phyloP scores from a whole-genome alignment of 352 stramenopile species.

The Phytophthora europaea region DNA sequence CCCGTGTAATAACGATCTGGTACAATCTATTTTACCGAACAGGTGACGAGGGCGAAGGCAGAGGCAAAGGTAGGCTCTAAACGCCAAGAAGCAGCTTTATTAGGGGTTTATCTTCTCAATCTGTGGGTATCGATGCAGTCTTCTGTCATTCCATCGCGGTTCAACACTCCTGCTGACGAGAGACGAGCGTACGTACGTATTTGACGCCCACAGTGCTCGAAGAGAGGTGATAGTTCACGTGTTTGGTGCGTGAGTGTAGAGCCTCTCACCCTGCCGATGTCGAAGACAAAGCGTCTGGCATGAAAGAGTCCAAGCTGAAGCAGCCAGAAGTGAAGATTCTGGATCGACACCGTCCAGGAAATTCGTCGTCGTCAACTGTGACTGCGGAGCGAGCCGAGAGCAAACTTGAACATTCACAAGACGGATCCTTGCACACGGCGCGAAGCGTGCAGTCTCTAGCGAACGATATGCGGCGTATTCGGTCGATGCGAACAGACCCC shows the following conservation, averaged over 20 bases:
- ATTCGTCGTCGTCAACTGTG: constrained; percentile 26
- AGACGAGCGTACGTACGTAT: constrained; percentile 39
- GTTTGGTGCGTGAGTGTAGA: constrained; percentile 12
- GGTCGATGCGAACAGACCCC: constrained; percentile 60
- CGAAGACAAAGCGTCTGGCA: constrained; percentile 27
- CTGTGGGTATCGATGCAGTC: background rate
- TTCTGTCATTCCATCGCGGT: constrained; percentile 15
- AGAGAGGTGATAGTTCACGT: background rate
- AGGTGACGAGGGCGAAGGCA: constrained; percentile 27
- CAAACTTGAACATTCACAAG: constrained; percentile 40
- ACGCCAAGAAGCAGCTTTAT: background rate
- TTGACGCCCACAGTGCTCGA: background rate
- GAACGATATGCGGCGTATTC: constrained; percentile 83
- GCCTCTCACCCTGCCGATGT: constrained; percentile 29
- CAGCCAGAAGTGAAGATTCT: constrained; percentile 70
- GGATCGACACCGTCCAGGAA: constrained; percentile 42
- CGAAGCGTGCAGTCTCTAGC: constrained; percentile 84
- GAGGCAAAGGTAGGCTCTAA: constrained; percentile 23
- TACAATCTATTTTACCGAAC: background rate
- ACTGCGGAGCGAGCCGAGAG: constrained; percentile 46
- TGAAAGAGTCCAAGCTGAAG: constrained; percentile 83
- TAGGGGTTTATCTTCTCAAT: background rate
- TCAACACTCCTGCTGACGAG: constrained; percentile 39
- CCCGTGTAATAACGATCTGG: background rate
- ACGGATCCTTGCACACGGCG: constrained; percentile 62